phyloP scores from a whole-genome alignment of 2,329 filamentous ascomycete species.

The Diaporthe ilicicola region DNA sequence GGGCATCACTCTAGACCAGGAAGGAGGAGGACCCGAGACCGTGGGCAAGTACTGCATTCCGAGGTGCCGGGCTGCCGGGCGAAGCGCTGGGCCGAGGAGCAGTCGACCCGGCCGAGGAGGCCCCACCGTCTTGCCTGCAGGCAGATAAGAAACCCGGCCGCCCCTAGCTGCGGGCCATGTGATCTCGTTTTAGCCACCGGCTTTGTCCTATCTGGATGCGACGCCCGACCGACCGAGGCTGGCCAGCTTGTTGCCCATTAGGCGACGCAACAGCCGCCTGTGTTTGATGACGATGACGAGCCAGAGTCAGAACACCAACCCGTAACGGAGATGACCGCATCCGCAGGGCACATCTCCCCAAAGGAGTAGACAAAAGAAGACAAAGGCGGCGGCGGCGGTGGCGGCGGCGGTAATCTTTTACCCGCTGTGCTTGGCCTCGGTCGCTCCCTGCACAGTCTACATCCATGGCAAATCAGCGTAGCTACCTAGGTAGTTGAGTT shows the following conservation, averaged over 20 bases:
- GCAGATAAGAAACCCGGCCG: not conserved
- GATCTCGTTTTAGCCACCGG: constrained; percentile 1
- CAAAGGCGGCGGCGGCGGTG: no score
- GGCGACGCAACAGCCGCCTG: not conserved
- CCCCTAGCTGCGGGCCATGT: constrained; percentile 1
- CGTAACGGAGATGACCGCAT: not conserved
- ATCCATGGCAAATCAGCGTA: not conserved
- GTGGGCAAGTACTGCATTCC: not conserved
- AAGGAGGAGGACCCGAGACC: not conserved
- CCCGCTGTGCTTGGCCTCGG: not conserved
- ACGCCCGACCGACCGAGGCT: not conserved
- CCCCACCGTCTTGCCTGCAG: not conserved
- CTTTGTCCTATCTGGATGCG: not conserved
- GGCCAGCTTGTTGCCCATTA: not conserved
- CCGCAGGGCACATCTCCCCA: not conserved
- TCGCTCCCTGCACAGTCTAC: not conserved
- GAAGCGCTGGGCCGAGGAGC: constrained; percentile 22
- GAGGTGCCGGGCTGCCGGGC: not conserved
- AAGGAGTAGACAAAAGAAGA: not conserved
- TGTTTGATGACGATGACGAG: not conserved
- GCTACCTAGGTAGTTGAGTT: not conserved
- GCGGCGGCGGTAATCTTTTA: no score
- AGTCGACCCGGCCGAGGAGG: constrained; percentile 1
- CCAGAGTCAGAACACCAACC: not conserved
- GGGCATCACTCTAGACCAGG: not conserved